These are phyloP conservation scores for Carex parvula DNA, from an alignment of 176 grass and related monocot genomes.

Conservation along the genomic window DNA sequence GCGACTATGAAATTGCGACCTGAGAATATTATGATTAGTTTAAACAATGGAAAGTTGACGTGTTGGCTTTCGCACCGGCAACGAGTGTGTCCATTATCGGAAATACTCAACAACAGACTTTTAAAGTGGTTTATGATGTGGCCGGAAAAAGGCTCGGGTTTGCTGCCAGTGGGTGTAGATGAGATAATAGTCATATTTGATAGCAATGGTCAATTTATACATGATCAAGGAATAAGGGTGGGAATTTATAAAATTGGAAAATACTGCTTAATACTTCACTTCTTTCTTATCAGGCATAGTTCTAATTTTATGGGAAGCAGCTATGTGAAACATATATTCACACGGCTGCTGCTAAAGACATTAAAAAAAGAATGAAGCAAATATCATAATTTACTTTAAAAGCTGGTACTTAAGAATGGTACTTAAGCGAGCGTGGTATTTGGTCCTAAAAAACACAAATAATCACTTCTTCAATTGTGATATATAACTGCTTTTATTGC, in stretches of 20 bases:
- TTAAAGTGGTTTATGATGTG: slow-evolving; percentile 36
- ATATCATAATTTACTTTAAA: not conserved
- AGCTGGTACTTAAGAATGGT: not conserved
- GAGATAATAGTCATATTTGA: not conserved
- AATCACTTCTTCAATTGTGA: not conserved
- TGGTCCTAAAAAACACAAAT: not conserved
- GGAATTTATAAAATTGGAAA: not conserved
- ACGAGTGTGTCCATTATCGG: slow-evolving; percentile 30
- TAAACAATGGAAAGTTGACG: slow-evolving; percentile 20
- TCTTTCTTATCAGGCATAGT: not conserved
- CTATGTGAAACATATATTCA: not conserved
- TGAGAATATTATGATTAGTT: slow-evolving; percentile 32
- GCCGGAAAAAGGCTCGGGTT: slow-evolving; percentile 33
- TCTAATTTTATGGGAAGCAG: not conserved
- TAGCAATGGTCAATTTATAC: not conserved
- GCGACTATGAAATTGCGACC: slow-evolving; percentile 27
- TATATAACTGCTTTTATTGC: not conserved
- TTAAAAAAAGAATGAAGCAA: not conserved
- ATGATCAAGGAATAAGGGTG: not conserved
- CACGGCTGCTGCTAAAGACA: not conserved
- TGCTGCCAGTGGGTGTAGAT: slow-evolving; percentile 24
- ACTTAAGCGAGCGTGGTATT: no score
- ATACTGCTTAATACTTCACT: not conserved
- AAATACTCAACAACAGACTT: slow-evolving; percentile 41
- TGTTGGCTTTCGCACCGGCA: slow-evolving; percentile 37